These are phyloP conservation scores for Venturia nashicola DNA, from an alignment of 2,329 filamentous ascomycete species.

Conservation along the genomic window DNA sequence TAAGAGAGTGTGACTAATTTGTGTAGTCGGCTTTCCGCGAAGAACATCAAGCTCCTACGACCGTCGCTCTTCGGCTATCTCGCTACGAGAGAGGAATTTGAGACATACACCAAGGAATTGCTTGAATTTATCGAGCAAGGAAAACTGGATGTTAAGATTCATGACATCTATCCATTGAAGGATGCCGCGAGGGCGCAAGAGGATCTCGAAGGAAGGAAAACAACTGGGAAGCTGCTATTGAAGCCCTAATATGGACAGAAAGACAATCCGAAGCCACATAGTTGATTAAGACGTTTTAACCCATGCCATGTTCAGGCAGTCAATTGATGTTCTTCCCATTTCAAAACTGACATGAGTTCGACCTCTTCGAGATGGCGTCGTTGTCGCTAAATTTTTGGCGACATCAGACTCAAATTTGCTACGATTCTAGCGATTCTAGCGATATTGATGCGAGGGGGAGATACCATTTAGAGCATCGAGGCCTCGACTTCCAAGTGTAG, in stretches of 20 bases:
- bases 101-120: constrained; percentile 57
- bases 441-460: too few relatives aligned
- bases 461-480: too few relatives aligned
- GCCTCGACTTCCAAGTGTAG: too few relatives aligned
- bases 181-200: constrained; percentile 61
- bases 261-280: background rate
- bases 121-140: constrained; percentile 58
- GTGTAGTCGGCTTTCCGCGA: constrained; percentile 48
- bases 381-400: too few relatives aligned
- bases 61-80: constrained; percentile 63
- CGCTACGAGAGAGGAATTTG: constrained; percentile 55
- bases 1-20: background rate
- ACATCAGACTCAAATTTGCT: too few relatives aligned
- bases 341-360: too few relatives aligned
- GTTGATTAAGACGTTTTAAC: too few relatives aligned
- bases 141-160: constrained; percentile 59
- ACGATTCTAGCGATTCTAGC: too few relatives aligned
- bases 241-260: constrained; percentile 24
- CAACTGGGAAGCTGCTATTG: constrained; percentile 71
- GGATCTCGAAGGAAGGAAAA: constrained; percentile 72
- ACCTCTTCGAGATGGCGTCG: too few relatives aligned
- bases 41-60: constrained; percentile 68
- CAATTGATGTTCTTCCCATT: too few relatives aligned
- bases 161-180: constrained; percentile 64
- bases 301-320: too few relatives aligned